Conservation (phyloP, 2,329 filamentous ascomycete species). For the Aspergillus nomiae region DNA sequence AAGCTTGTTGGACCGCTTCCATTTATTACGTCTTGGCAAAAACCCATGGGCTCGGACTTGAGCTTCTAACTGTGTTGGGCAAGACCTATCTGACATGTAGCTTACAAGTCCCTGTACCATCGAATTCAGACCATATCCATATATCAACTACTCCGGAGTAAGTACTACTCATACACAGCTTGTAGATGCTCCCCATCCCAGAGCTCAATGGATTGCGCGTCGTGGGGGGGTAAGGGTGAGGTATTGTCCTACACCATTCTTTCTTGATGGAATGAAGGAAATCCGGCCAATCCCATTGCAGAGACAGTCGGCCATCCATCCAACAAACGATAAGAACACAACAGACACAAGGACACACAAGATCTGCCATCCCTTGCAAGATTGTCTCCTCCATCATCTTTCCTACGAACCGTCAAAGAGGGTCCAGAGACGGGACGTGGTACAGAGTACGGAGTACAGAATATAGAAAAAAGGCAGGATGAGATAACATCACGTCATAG, state of each 20-base stretch:
- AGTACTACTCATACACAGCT: no score
- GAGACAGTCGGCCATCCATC: neutral
- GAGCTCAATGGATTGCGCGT: neutral
- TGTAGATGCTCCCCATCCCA: neutral
- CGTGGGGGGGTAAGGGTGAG: neutral
- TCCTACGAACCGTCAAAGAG: neutral
- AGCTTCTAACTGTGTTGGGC: neutral
- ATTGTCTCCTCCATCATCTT: neutral
- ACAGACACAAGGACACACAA: neutral
- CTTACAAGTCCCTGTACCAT: neutral
- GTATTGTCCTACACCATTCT: neutral
- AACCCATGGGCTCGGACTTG: neutral
- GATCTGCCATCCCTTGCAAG: neutral
- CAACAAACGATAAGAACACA: neutral
- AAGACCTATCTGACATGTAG: neutral
- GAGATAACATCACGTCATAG: neutral
- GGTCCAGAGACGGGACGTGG: neutral
- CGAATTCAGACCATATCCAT: neutral
- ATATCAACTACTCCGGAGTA: neutral
- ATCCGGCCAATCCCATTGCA: neutral
- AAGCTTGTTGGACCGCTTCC: slow-evolving; percentile 1
- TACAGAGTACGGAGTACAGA: neutral
- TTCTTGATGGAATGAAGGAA: neutral
- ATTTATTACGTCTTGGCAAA: neutral
- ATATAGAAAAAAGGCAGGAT: neutral